Evolutionary conservation across 192 early-diverging fungal species (phyloP), one percentile per base, ranked within the genome.

Genomic region (Coemansia guatemalensis): DNA sequence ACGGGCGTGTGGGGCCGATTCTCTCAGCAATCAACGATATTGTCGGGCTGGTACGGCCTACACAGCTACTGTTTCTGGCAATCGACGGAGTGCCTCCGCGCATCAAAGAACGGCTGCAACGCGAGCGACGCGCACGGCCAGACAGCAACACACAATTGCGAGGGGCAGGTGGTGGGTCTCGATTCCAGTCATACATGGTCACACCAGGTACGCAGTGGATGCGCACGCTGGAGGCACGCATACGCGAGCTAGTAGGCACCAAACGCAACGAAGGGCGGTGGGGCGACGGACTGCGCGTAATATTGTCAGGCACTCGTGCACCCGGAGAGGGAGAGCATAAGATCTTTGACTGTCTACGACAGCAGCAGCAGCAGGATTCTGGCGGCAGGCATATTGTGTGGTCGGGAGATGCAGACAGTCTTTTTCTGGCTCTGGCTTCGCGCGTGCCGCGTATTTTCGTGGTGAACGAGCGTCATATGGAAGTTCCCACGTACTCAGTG

Each of bases 301-400:
- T 99, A 32, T 75, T 99, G 1, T 97, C 95, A 20, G 97, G 95
- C 25, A 89, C 89, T 17, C 85, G 85, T 30, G 94, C 95, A 7
- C 95, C 95, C 5, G 97, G 97, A 48, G 97, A 99, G 74, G 97
- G 97, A 33, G 97, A 99, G 74, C 97, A 99, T 68, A 99, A 99
- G 78, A 97, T 99, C 60, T 96, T 97, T 92, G 93, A 93, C 65
- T 98, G 90, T 53, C 90, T 99, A 54, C 87, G 95, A 1, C 78
- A 86, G 32, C 85, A 83, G 7, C 87, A 85, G 29, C 91, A 86
- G 89, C 51, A 93, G 35, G 35, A 39, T 12, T 1, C 11, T 39
- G 1, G 90, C 68, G 90, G 85, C 17, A 82, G 84, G 23, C 93
- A 23, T 23, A 95, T 92, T 62, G 78, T 99, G 25, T 99, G 96